Evolutionary conservation across 1,139 yeast genomes (phyloP).

Genomic region (Kodamaea alishanica): DNA sequence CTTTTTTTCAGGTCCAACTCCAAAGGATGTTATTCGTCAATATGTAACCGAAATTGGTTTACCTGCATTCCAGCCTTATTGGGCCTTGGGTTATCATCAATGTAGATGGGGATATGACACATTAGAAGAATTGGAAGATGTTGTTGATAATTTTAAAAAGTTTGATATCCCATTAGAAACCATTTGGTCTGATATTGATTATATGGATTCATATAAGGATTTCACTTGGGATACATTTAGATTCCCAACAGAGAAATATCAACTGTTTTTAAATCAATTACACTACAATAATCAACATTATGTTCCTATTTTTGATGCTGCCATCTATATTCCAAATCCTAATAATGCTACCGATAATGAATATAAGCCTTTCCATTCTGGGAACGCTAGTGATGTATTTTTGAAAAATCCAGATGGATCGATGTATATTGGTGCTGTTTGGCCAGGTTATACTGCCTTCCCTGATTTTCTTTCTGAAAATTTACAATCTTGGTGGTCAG

Average conservation of each 20-base stretch:
- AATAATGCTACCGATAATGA: slow-evolving; percentile 20
- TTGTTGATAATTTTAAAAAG: slow-evolving; percentile 19
- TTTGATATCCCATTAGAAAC: slow-evolving; percentile 22
- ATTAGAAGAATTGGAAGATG: slow-evolving; percentile 16
- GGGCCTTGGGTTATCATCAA: slow-evolving; percentile 43
- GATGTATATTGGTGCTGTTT: slow-evolving; percentile 22
- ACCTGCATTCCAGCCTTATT: slow-evolving; percentile 23
- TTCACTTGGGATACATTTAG: slow-evolving; percentile 27
- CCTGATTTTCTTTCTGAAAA: slow-evolving; percentile 28
- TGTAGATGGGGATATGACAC: slow-evolving; percentile 24
- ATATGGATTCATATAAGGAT: slow-evolving; percentile 27
- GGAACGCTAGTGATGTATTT: slow-evolving; percentile 24
- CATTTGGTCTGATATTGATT: slow-evolving; percentile 24
- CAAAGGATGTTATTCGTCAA: slow-evolving; percentile 27
- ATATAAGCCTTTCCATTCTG: slow-evolving; percentile 23
- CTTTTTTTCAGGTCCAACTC: slow-evolving; percentile 30
- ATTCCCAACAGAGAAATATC: slow-evolving; percentile 21
- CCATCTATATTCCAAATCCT: slow-evolving; percentile 26
- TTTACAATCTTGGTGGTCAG: slow-evolving; percentile 24
- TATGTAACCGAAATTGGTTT: slow-evolving; percentile 22
- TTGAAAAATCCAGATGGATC: slow-evolving; percentile 28
- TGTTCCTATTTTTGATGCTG: slow-evolving; percentile 34
- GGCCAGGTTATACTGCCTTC: slow-evolving; percentile 30
- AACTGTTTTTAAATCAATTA: slow-evolving; percentile 19
- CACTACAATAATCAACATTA: slow-evolving; percentile 25